These are phyloP conservation scores for Parmales sp. DNA, from an alignment of 108 stramenopile species.

Conservation along the genomic window DNA sequence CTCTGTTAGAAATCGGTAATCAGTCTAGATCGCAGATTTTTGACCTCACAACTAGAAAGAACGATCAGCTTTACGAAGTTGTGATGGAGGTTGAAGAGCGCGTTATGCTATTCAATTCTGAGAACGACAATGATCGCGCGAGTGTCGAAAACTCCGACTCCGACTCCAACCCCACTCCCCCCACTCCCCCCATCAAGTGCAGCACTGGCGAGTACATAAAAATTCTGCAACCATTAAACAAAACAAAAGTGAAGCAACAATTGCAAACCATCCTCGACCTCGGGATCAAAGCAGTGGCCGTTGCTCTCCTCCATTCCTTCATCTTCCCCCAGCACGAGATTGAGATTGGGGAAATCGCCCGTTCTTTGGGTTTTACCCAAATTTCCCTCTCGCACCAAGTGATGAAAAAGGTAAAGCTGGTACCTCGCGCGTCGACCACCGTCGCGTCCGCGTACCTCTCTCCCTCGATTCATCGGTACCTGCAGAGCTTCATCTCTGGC, in stretches of 20 bases:
- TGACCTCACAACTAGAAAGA: constrained; percentile 28
- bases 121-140: constrained; percentile 32
- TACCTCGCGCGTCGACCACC: constrained; percentile 81
- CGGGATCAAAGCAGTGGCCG: constrained; percentile 75
- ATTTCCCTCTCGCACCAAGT: constrained; percentile 74
- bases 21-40: constrained; percentile 82
- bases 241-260: constrained; percentile 30
- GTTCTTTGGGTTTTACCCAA: constrained; percentile 74
- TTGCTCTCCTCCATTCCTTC: constrained; percentile 76
- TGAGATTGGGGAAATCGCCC: constrained; percentile 64
- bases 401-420: constrained; percentile 91
- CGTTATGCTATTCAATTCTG: constrained; percentile 59
- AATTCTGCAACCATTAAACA: constrained; percentile 12
- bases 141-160: not conserved
- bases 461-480: constrained; percentile 79
- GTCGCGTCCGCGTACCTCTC: constrained; percentile 95
- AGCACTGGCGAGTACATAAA: constrained; percentile 68
- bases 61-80: constrained; percentile 62
- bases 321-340: constrained; percentile 74
- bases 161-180: not conserved
- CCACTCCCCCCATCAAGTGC: constrained; percentile 32
- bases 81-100: constrained; percentile 91
- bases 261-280: constrained; percentile 50
- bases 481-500: constrained; percentile 68
- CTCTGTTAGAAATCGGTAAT: constrained; percentile 86